Base-by-base conservation (phyloP, 1,139 yeast species). In the Suhomyces chickasaworum region DNA sequence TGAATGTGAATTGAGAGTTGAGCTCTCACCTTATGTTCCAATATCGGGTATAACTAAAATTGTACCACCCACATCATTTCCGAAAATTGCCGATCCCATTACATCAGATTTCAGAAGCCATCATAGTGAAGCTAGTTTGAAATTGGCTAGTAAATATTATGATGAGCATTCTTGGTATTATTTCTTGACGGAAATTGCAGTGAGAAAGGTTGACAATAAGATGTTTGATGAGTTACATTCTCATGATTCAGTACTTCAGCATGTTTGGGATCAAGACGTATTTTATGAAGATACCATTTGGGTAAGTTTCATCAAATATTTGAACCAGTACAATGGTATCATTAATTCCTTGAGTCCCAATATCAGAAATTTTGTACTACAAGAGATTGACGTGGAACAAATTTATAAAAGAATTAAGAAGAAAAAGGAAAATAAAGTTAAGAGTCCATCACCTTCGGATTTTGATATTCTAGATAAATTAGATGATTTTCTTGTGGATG, bases 101-200 rank as follows among this genome's bases (percentile, higher is more conserved):
- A 48, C 59, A 6, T 60, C 54, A 18, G 50, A 52, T 20, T 48
- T 45, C 16, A 51, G 41, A 17, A 44, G 48, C 10, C 49, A 54
- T 17, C 68, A 68, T 51, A 66, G 68, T 42, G 59, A 57, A n/a
- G 63, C 63, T 16, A 62, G 69, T 42, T 37, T 68, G 1, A 54
- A 50, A 44, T 51, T 69, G 22, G 71, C 75, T 0, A 53, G 59
- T 27, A 64, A 52, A 45, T 74, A 53, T 48, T 73, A 64, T 53
- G 74, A 64, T 45, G 72, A 71, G 46, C 65, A 71, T 44, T 65
- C 77, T 17, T 77, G 81, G 81, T 73, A 74, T 56, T 77, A 61
- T 50, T 76, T 69, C 50, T 58, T 77, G 37, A 76, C 81, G 0
- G 81, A 77, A 53, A 65, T 76, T n/a, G 78, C 78, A 0, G 68